Evolutionary conservation across 225 moss, liverwort and hornwort genomes (phyloP).

Genomic region (Pseudisothecium myosuroides): DNA sequence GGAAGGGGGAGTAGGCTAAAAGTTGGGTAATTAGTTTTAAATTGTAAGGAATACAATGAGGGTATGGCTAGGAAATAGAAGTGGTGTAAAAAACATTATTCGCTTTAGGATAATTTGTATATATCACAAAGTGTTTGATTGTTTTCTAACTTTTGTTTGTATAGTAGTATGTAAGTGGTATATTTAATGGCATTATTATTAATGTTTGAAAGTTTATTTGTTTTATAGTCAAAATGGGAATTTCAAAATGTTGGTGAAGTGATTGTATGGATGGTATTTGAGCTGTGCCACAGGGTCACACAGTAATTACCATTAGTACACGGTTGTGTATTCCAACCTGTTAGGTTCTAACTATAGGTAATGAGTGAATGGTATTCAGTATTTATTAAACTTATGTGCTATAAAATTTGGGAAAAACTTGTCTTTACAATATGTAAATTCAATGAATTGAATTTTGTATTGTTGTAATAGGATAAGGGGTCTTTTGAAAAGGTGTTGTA

Average conservation of each 20-base stretch:
- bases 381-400: no score
- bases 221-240: background rate
- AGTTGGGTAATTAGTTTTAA: background rate
- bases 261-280: background rate
- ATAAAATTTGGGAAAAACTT: no score
- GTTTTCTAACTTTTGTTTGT: background rate
- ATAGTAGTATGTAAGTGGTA: background rate
- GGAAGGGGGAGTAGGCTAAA: background rate
- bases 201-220: background rate
- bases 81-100: background rate
- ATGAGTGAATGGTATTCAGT: no score
- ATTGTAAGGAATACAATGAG: no score
- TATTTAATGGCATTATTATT: background rate
- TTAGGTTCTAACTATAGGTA: no score
- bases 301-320: no score
- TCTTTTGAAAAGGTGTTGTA: no score
- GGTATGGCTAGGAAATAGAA: rapidly evolving
- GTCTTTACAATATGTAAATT: no score
- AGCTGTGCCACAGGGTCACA: rapidly evolving
- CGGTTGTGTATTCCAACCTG: no score
- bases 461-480: no score
- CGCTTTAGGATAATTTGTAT: background rate
- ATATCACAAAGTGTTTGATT: background rate
- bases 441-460: no score
- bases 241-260: background rate